Conservation (phyloP, 257 asterid genomes). For the Solanum chmielewskii region DNA sequence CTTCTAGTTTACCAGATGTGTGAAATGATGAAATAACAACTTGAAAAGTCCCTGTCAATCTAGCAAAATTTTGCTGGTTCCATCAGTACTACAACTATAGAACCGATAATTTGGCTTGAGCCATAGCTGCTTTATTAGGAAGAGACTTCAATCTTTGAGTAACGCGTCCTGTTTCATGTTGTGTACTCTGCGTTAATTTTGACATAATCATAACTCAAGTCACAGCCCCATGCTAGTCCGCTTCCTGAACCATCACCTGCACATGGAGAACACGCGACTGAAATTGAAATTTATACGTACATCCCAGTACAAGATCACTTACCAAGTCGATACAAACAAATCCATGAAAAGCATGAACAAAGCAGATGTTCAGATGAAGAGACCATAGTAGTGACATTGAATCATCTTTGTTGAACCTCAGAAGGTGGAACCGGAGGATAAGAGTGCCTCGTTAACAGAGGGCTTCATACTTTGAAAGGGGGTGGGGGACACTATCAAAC, state of each 20-base stretch:
- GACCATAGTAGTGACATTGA: neutral
- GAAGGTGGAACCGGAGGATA: neutral
- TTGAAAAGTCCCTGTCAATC: neutral
- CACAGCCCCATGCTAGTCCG: conserved; percentile 96
- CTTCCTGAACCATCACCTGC: conserved; percentile 75
- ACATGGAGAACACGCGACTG: neutral
- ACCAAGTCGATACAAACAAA: neutral
- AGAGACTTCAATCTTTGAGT: neutral
- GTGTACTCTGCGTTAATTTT: conserved; percentile 92
- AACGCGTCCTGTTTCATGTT: neutral
- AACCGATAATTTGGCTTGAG: neutral
- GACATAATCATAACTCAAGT: conserved; percentile 85
- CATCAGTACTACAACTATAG: neutral
- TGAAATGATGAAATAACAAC: neutral
- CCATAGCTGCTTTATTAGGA: neutral
- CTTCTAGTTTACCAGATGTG: neutral
- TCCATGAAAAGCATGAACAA: neutral
- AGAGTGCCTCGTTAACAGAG: neutral
- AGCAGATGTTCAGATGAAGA: neutral
- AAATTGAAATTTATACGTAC: neutral
- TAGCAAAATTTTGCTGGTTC: neutral
- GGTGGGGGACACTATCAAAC: neutral
- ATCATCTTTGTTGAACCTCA: neutral
- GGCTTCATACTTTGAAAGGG: neutral
- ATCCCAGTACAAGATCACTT: neutral